Evolutionary conservation across 352 stramenopile species (phyloP).

Genomic region (Plasmopara viticola): DNA sequence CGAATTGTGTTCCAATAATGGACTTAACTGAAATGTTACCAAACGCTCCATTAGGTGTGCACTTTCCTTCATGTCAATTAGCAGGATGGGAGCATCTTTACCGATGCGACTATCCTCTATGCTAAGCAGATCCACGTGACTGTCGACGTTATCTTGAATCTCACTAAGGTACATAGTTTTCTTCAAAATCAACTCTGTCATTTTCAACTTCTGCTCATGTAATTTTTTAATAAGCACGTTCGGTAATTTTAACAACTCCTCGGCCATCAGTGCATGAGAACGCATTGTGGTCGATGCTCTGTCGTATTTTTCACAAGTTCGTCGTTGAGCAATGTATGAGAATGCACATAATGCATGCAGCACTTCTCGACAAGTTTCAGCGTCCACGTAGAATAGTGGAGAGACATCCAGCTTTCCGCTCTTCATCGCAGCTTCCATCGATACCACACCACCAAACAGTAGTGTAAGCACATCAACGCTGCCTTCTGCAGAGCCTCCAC

Average conservation of each 20-base stretch:
- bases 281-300: conserved; percentile 3
- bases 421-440: conserved; percentile 80
- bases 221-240: conserved; percentile 57
- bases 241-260: conserved; percentile 64
- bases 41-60: conserved; percentile 53
- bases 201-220: conserved; percentile 37
- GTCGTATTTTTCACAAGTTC: conserved; percentile 24
- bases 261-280: conserved; percentile 43
- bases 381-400: conserved; percentile 67
- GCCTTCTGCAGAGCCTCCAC: conserved; percentile 19
- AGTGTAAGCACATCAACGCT: conserved; percentile 67
- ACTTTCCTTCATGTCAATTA: conserved; percentile 79
- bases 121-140: conserved; percentile 45
- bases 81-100: conserved; percentile 70
- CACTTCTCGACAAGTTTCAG: conserved; percentile 56
- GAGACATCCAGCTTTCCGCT: conserved; percentile 67
- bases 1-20: conserved; percentile 60
- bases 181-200: conserved; percentile 51
- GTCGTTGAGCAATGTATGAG: conserved; percentile 64
- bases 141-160: conserved; percentile 45
- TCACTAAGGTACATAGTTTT: conserved; percentile 75
- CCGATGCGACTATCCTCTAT: conserved; percentile 56
- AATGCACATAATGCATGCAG: conserved; percentile 79
- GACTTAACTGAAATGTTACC: conserved; percentile 74
- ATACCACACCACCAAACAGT: conserved; percentile 59